Evolutionary conservation across 1,284 basidiomycete genomes (phyloP), one percentile per base, ranked within the genome.

Genomic region (Cerioporus squamosus): DNA sequence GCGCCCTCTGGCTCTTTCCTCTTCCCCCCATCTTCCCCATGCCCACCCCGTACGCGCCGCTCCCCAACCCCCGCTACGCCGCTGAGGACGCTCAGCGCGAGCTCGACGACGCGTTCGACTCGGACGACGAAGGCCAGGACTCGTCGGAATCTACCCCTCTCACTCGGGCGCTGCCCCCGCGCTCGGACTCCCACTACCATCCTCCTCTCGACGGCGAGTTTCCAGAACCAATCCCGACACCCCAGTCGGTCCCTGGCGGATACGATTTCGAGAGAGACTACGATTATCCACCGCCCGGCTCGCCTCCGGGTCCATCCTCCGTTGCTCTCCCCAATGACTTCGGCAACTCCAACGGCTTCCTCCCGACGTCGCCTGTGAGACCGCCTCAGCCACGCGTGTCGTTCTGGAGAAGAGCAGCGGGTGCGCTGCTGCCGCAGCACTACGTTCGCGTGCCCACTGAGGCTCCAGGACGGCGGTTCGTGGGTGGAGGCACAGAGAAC

Each of bases 401-500:
- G 3, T 78, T 90, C 73, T 78, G 93, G 73, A 78, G 84, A 53
- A 74, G 86, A 65, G 80, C 79, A 44, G 74, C 89, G 4, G 90
- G 92, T 17, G 82, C 85, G 5, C 72, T 95, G 51, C 74, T 95
- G 2, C 93, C 93, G 0, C 84, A 85, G 3, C 87, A 91, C 59
- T 94, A 95, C 70, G 75, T 83, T 23, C 82, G 80, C 2, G 72
- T 90, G 22, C 82, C 88, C 0, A 78, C 79, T 2, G 66, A 69
- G 65, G 47, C 66, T 61, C 63, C 56, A 33, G 49, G 49, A n/a
- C 63, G 59, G 2, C 57, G 71, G 7, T 68, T 74, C 8, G 67
- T 81, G n/a, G 95, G 93, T 17, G 90, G 93, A 1, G 95, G 95
- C 0, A 83, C 81, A 9, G 87, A 92, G 44, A 95, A 97, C 68